Evolutionary conservation across 169 alveolate species (phyloP).

Genomic region (Cryptosporidium bovis): DNA sequence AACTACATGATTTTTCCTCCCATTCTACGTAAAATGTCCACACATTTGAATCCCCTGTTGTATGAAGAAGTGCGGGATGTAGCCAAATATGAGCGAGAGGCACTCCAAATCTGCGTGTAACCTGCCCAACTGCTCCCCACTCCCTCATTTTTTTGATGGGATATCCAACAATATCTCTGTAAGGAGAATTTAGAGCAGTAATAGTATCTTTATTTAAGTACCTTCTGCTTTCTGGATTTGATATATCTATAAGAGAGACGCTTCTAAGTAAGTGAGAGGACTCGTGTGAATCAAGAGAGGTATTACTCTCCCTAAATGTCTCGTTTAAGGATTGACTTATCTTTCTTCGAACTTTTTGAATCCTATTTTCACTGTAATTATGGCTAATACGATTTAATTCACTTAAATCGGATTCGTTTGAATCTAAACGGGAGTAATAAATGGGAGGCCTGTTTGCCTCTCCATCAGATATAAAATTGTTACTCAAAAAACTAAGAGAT

Average conservation of each 20-base stretch:
- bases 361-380: background rate
- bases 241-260: constrained; percentile 38
- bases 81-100: constrained; percentile 71
- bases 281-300: constrained; percentile 7
- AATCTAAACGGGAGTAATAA: background rate
- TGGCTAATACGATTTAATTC: background rate
- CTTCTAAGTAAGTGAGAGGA: constrained; percentile 36
- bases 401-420: background rate
- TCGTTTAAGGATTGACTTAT: background rate
- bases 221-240: constrained; percentile 50
- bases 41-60: constrained; percentile 17
- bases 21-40: constrained; percentile 66
- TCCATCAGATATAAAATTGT: background rate
- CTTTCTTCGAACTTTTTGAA: background rate
- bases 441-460: too few relatives aligned
- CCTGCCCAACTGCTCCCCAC: constrained; percentile 18
- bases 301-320: background rate
- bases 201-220: background rate
- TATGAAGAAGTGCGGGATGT: constrained; percentile 55
- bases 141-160: constrained; percentile 54
- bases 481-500: background rate
- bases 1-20: constrained; percentile 10
- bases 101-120: constrained; percentile 13
- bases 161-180: constrained; percentile 55
- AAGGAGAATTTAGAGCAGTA: constrained; percentile 48